These are phyloP conservation scores for Diplocarpon mali DNA, from an alignment of 2,329 filamentous ascomycete genomes.

Conservation along the genomic window DNA sequence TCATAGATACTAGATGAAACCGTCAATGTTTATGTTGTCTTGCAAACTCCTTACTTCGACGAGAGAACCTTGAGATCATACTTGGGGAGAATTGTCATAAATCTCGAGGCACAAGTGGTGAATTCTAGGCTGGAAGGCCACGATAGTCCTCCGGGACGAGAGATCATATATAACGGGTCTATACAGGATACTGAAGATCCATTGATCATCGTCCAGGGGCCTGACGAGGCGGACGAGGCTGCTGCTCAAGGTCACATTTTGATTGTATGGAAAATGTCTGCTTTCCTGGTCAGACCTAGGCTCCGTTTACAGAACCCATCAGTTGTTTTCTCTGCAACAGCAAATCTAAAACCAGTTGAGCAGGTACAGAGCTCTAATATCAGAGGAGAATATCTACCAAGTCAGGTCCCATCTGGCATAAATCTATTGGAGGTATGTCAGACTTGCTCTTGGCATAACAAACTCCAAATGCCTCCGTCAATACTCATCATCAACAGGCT, in stretches of 20 bases:
- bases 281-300: constrained; percentile 47
- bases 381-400: constrained; percentile 55
- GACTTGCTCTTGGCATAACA: not conserved
- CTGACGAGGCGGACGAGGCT: constrained; percentile 30
- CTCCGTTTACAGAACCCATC: constrained; percentile 56
- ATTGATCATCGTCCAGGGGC: constrained; percentile 34
- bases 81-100: constrained; percentile 51
- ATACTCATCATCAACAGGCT: constrained; percentile 28
- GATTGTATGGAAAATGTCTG: constrained; percentile 48
- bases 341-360: constrained; percentile 45
- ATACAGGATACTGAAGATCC: constrained; percentile 40
- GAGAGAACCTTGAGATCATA: constrained; percentile 46
- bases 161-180: constrained; percentile 48
- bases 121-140: constrained; percentile 41
- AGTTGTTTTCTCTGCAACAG: constrained; percentile 52
- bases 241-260: constrained; percentile 34
- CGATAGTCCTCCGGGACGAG: constrained; percentile 37
- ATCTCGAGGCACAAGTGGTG: constrained; percentile 54
- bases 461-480: not conserved
- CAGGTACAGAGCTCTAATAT: constrained; percentile 31
- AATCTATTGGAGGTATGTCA: constrained; percentile 54
- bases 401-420: constrained; percentile 55
- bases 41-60: constrained; percentile 51
- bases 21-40: constrained; percentile 55
- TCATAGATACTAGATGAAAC: constrained; percentile 57